Evolutionary conservation across 352 stramenopile species (phyloP).

Genomic region (Globisporangium apiculatum): DNA sequence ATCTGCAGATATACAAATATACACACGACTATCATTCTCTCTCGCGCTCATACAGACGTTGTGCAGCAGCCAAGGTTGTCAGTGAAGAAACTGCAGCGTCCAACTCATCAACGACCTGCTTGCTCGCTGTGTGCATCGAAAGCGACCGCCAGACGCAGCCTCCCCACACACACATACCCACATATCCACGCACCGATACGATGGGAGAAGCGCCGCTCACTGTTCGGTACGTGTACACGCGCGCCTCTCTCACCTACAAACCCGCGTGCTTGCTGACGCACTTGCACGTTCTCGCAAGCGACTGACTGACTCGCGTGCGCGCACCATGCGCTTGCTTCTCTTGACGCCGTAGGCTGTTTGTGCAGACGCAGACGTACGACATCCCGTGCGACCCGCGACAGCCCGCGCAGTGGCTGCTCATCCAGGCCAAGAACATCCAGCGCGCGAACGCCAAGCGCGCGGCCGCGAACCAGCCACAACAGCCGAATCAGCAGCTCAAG

Average conservation of each 20-base stretch:
- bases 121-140: not conserved
- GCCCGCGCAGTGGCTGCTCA: slow-evolving; percentile 65
- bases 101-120: not conserved
- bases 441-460: slow-evolving; percentile 38
- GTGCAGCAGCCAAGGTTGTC: not conserved
- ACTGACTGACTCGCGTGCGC: not conserved
- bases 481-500: slow-evolving; percentile 4
- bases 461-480: not conserved
- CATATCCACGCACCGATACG: not conserved
- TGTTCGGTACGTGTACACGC: slow-evolving; percentile 1
- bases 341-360: slow-evolving; percentile 39
- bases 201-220: slow-evolving; percentile 2
- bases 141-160: too few relatives aligned
- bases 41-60: too few relatives aligned
- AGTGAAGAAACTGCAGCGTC: not conserved
- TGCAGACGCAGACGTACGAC: slow-evolving; percentile 78
- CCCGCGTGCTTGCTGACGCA: not conserved
- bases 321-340: not conserved
- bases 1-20: too few relatives aligned
- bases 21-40: too few relatives aligned
- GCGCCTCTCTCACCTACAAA: not conserved
- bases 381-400: slow-evolving; percentile 73
- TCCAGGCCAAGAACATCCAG: slow-evolving; percentile 73
- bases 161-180: not conserved
- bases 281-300: not conserved